A percentile compares a stretch with the other conserved stretches of the same genome.
Evolutionary conservation across 106 monocot species (phyloP).

Genomic region (Acorus gramineus): DNA sequence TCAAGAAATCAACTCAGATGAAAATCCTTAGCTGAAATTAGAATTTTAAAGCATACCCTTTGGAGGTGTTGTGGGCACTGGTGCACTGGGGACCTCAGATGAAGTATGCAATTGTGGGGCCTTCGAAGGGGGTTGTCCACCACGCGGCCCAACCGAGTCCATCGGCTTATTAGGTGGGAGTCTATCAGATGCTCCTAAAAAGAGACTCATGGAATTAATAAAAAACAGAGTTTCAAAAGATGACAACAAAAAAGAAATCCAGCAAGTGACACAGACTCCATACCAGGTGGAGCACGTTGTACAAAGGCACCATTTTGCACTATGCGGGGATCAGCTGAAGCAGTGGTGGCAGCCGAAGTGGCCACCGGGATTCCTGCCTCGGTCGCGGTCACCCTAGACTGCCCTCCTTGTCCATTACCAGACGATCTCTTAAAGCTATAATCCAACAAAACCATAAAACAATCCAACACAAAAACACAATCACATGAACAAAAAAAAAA

Average conservation of each 20-base stretch:
- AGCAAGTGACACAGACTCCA: background rate
- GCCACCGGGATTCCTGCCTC: conserved; percentile 7
- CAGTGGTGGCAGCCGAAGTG: background rate
- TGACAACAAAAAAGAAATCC: background rate
- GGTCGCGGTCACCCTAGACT: conserved; percentile 25
- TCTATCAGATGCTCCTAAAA: conserved; percentile 15
- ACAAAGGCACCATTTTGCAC: conserved; percentile 34
- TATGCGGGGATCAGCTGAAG: conserved; percentile 4
- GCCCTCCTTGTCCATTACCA: conserved; percentile 62
- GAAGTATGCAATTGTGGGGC: conserved; percentile 28
- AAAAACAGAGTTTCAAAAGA: background rate
- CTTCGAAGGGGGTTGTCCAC: conserved; percentile 19
- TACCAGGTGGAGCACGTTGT: conserved; percentile 28
- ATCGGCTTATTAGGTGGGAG: conserved; percentile 14
- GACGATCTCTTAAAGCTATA: conserved; percentile 54
- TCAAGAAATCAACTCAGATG: no score
- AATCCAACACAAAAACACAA: conserved; percentile 1
- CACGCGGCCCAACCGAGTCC: conserved; percentile 18
- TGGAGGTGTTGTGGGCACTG: conserved; percentile 15
- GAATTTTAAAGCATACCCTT: conserved; percentile 34
- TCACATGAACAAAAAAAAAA: background rate
- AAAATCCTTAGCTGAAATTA: no score
- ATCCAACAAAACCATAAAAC: no score
- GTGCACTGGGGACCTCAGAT: conserved; percentile 15
- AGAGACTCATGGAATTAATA: no score